Conservation (phyloP, 2,329 filamentous ascomycete species). For the Lasiodiplodia sp. region DNA sequence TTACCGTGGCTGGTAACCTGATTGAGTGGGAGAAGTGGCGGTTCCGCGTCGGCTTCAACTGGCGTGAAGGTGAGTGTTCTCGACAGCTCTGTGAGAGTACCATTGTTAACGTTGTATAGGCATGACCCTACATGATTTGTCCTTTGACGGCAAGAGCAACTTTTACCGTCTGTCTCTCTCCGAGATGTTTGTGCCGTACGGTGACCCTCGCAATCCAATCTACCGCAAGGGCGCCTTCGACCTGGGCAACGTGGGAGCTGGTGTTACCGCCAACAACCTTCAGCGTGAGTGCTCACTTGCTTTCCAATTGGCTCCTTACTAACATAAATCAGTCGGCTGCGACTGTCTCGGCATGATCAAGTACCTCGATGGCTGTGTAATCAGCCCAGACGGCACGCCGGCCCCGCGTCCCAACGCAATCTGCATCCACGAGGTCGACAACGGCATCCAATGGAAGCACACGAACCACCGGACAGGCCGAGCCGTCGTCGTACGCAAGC, state of each 20-base stretch:
- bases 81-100: no score
- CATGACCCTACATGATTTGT: constrained; percentile 71
- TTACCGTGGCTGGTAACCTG: constrained; percentile 59
- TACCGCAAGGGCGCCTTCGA: constrained; percentile 77
- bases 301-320: no score
- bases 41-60: constrained; percentile 49
- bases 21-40: constrained; percentile 58
- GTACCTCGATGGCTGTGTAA: constrained; percentile 66
- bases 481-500: constrained; percentile 66
- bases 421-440: constrained; percentile 74
- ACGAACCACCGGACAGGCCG: constrained; percentile 71
- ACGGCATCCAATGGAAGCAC: constrained; percentile 74
- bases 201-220: constrained; percentile 61
- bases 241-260: constrained; percentile 73
- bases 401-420: constrained; percentile 65
- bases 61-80: constrained; percentile 58
- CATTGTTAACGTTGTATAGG: no score
- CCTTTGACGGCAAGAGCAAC: constrained; percentile 70
- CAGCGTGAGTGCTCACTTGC: constrained; percentile 38
- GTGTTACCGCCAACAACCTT: constrained; percentile 72
- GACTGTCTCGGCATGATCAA: constrained; percentile 74
- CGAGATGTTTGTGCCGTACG: constrained; percentile 62
- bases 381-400: constrained; percentile 62
- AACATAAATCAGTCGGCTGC: constrained; percentile 59
- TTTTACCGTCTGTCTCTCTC: constrained; percentile 72